Conservation (phyloP, 2,329 filamentous ascomycete genomes). For the Cephalotrichum gorgonifer region DNA sequence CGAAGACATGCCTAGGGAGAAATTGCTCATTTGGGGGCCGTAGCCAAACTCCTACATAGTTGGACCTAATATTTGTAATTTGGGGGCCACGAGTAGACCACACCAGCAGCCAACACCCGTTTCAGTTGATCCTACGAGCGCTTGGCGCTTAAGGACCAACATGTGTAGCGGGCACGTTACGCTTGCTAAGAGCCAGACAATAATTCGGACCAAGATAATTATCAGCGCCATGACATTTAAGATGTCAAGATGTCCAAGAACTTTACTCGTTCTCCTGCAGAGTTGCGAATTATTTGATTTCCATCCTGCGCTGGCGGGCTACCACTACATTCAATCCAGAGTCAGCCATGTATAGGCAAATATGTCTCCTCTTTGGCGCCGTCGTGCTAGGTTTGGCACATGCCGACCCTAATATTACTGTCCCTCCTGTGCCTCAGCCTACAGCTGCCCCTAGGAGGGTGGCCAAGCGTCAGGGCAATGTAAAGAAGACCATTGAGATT, state of each 20-base stretch:
- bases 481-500: slow-evolving; percentile 3
- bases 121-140: too few species aligned
- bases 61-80: too few species aligned
- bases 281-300: neutral
- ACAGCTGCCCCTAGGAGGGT: neutral
- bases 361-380: neutral
- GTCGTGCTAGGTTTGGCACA: neutral
- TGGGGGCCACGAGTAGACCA: too few species aligned
- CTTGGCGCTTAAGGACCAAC: too few species aligned
- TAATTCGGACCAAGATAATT: neutral
- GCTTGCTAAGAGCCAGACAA: too few species aligned
- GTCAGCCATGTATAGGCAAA: neutral
- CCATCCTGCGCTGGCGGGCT: neutral
- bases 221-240: neutral
- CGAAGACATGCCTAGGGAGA: too few species aligned
- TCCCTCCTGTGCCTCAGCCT: neutral
- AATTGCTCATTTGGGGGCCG: too few species aligned
- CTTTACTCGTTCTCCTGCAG: neutral
- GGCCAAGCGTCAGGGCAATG: neutral
- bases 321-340: neutral
- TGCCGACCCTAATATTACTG: neutral
- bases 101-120: too few species aligned
- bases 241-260: neutral
- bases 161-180: too few species aligned
- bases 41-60: too few species aligned